Evolutionary conservation across 176 grass and related monocot species (phyloP).

Genomic region (Poa annua): DNA sequence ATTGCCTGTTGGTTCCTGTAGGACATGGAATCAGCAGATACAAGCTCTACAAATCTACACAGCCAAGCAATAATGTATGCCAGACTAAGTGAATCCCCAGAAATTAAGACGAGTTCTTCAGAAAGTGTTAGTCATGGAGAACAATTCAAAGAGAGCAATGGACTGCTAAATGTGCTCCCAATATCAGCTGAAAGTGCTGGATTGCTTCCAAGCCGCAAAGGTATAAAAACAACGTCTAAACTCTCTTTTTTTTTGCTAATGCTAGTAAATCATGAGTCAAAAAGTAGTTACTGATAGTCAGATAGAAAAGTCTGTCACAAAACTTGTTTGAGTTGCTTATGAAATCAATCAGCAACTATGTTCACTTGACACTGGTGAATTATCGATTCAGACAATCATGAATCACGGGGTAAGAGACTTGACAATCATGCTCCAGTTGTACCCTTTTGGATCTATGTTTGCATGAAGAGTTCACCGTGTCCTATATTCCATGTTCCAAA

Average conservation of each 20-base stretch:
- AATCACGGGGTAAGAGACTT: neutral
- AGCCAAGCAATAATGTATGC: slow-evolving; percentile 71
- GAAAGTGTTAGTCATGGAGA: slow-evolving; percentile 24
- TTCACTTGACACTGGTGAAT: neutral
- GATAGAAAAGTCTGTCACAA: neutral
- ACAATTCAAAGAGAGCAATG: slow-evolving; percentile 46
- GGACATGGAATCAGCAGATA: slow-evolving; percentile 56
- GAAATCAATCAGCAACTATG: neutral
- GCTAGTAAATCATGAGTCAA: slow-evolving; percentile 3
- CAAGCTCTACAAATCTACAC: slow-evolving; percentile 60
- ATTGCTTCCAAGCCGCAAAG: slow-evolving; percentile 69
- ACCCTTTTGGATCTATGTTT: slow-evolving; percentile 2
- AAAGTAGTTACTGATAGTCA: neutral
- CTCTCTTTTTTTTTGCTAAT: neutral
- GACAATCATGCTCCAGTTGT: neutral
- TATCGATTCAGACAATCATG: neutral
- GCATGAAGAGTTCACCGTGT: neutral
- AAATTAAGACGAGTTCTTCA: slow-evolving; percentile 41
- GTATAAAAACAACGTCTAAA: slow-evolving; percentile 39
- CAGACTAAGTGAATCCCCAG: slow-evolving; percentile 61
- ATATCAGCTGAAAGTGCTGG: slow-evolving; percentile 88
- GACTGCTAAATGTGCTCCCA: slow-evolving; percentile 66
- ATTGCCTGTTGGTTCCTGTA: slow-evolving; percentile 29
- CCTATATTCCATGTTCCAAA: neutral
- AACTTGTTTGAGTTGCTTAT: neutral